phyloP scores from a whole-genome alignment of 2,329 filamentous ascomycete genomes.

The Sarocladiaceae sp. region DNA sequence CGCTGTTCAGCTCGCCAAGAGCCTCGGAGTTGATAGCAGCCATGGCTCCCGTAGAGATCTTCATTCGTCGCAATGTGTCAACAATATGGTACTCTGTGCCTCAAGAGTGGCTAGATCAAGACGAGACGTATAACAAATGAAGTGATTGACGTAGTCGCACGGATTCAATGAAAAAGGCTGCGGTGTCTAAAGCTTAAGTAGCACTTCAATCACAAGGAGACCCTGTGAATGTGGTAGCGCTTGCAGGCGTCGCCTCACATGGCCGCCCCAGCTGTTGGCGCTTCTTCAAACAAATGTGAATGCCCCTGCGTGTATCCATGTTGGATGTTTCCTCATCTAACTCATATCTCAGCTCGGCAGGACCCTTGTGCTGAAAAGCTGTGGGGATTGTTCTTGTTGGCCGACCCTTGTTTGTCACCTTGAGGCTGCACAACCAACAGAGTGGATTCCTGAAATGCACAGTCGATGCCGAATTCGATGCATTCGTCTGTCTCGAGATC shows the following conservation, averaged over 20 bases:
- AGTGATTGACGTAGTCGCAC: too few relatives aligned
- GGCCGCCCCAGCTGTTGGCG: too few relatives aligned
- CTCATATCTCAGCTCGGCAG: neutral
- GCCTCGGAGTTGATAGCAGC: constrained; percentile 20
- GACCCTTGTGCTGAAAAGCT: neutral
- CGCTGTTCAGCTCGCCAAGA: constrained; percentile 36
- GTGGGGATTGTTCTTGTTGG: constrained; percentile 1
- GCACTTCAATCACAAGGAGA: too few relatives aligned
- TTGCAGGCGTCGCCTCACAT: too few relatives aligned
- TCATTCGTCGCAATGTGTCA: neutral
- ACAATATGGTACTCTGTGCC: too few relatives aligned
- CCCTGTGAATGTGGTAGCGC: too few relatives aligned
- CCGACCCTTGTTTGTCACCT: constrained; percentile 1
- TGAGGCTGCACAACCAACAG: neutral
- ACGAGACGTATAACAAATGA: neutral
- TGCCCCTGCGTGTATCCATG: neutral
- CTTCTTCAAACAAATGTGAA: too few relatives aligned
- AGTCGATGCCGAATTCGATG: neutral
- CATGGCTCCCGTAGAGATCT: constrained; percentile 1
- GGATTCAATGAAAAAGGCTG: too few relatives aligned
- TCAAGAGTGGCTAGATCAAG: neutral
- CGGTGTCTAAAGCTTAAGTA: too few relatives aligned
- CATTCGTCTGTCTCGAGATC: neutral
- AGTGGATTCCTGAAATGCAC: too few relatives aligned
- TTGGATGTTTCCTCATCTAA: neutral